phyloP scores from a whole-genome alignment of 2,329 filamentous ascomycete species.

The Exophiala viscosa region DNA sequence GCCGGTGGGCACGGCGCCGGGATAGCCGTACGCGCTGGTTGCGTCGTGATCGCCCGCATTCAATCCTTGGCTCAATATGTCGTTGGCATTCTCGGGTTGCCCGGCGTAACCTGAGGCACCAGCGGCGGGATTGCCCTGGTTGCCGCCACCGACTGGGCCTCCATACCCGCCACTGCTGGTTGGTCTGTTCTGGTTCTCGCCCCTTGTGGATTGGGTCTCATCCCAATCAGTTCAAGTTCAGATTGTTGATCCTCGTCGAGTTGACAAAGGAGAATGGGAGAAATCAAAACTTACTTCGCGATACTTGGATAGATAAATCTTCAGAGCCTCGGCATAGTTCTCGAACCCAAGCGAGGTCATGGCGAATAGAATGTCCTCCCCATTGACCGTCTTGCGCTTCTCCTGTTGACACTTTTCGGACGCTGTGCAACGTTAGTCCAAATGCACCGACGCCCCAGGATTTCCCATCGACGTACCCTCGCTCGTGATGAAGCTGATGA shows the following conservation, averaged over 20 bases:
- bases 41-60: slow-evolving; percentile 45
- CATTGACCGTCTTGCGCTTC: slow-evolving; percentile 98
- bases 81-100: slow-evolving; percentile 41
- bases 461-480: slow-evolving; percentile 63
- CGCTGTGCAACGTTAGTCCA: slow-evolving; percentile 53
- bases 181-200: slow-evolving; percentile 60
- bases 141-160: slow-evolving; percentile 37
- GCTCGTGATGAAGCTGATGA: slow-evolving; percentile 99
- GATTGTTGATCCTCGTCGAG: slow-evolving; percentile 40
- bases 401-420: slow-evolving; percentile 99
- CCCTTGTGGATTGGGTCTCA: slow-evolving; percentile 76
- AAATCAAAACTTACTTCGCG: slow-evolving; percentile 72
- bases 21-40: slow-evolving; percentile 42
- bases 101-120: slow-evolving; percentile 36
- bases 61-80: slow-evolving; percentile 39
- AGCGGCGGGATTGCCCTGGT: slow-evolving; percentile 32
- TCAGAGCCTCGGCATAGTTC: slow-evolving; percentile 96
- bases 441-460: slow-evolving; percentile 8
- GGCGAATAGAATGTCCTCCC: slow-evolving; percentile 95
- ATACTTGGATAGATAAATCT: slow-evolving; percentile 97
- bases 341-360: slow-evolving; percentile 99
- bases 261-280: slow-evolving; percentile 26
- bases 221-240: slow-evolving; percentile 51
- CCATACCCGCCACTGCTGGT: slow-evolving; percentile 43
- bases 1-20: slow-evolving; percentile 43